phyloP scores from a whole-genome alignment of 2,329 filamentous ascomycete genomes.

The Didymella sp. region DNA sequence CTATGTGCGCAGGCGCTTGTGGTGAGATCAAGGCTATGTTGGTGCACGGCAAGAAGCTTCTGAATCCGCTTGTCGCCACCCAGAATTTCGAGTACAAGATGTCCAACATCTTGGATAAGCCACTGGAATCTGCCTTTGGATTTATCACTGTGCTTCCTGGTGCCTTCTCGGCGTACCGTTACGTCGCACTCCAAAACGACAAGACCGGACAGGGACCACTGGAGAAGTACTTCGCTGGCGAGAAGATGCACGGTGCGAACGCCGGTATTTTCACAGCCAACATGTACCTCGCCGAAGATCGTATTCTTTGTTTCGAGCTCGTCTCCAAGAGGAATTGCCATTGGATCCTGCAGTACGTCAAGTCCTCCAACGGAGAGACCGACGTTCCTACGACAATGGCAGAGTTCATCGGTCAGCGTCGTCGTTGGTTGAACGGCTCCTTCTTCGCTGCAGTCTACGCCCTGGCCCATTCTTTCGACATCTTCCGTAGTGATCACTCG shows the following conservation, averaged over 20 bases:
- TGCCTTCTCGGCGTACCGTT: constrained; percentile 98
- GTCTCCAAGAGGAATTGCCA: constrained; percentile 97
- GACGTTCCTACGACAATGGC: constrained; percentile 95
- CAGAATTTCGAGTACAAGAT: constrained; percentile 99
- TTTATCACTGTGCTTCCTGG: constrained; percentile 97
- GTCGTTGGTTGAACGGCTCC: constrained; percentile 96
- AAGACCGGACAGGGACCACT: constrained; percentile 91
- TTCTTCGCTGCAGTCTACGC: constrained; percentile 98
- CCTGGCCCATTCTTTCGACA: constrained; percentile 92
- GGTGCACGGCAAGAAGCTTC: constrained; percentile 81
- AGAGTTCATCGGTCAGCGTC: constrained; percentile 92
- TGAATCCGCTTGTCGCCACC: constrained; percentile 92
- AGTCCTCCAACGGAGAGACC: constrained; percentile 94
- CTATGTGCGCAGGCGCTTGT: constrained; percentile 96
- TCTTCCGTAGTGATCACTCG: constrained; percentile 92
- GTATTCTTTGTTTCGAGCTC: constrained; percentile 97
- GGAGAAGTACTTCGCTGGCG: constrained; percentile 96
- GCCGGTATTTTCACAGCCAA: constrained; percentile 98
- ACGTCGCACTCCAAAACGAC: constrained; percentile 93
- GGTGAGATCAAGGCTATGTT: constrained; percentile 99
- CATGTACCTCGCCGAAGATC: constrained; percentile 98
- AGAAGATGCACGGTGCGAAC: constrained; percentile 91
- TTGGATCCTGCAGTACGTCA: constrained; percentile 98
- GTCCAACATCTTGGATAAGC: constrained; percentile 99
- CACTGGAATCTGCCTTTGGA: constrained; percentile 93